Conservation (phyloP, 208 protist species). For the Wallacemonas sp. region DNA sequence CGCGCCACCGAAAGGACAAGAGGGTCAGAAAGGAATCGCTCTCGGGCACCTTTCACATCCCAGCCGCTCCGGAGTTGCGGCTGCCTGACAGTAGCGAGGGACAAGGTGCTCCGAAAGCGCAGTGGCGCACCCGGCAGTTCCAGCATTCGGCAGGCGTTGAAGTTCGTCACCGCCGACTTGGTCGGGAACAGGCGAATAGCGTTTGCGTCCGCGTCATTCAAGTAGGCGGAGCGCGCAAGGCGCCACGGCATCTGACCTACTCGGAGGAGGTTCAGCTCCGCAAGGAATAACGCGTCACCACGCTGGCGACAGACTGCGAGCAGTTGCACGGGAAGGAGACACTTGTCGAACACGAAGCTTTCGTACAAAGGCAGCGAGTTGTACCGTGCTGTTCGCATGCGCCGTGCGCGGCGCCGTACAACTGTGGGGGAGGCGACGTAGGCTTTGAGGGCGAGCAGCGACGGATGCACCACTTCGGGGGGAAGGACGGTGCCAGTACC, state of each 20-base stretch:
- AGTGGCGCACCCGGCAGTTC: slow-evolving; percentile 39
- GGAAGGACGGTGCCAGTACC: too few species aligned
- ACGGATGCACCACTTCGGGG: too few species aligned
- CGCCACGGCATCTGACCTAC: slow-evolving; percentile 56
- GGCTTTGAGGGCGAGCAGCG: not conserved
- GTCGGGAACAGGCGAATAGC: slow-evolving; percentile 78
- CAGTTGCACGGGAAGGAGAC: slow-evolving; percentile 71
- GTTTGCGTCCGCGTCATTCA: slow-evolving; percentile 45
- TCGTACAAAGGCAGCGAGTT: slow-evolving; percentile 55
- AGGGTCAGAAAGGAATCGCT: not conserved
- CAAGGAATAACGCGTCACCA: slow-evolving; percentile 47
- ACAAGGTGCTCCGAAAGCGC: not conserved
- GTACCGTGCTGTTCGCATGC: slow-evolving; percentile 22
- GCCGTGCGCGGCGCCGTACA: not conserved
- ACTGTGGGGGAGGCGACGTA: not conserved
- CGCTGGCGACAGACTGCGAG: slow-evolving; percentile 36
- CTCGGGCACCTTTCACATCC: too few species aligned
- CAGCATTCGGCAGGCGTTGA: slow-evolving; percentile 74
- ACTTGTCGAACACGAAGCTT: slow-evolving; percentile 55
- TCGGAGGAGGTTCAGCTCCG: slow-evolving; percentile 65
- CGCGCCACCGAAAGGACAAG: not conserved
- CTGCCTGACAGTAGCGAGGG: not conserved
- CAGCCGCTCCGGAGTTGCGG: too few species aligned
- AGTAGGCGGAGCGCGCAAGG: slow-evolving; percentile 49
- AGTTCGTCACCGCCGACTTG: slow-evolving; percentile 52